Base-by-base conservation (phyloP, 495 filamentous ascomycete species). In the Hapsidospora chrysogenum region DNA sequence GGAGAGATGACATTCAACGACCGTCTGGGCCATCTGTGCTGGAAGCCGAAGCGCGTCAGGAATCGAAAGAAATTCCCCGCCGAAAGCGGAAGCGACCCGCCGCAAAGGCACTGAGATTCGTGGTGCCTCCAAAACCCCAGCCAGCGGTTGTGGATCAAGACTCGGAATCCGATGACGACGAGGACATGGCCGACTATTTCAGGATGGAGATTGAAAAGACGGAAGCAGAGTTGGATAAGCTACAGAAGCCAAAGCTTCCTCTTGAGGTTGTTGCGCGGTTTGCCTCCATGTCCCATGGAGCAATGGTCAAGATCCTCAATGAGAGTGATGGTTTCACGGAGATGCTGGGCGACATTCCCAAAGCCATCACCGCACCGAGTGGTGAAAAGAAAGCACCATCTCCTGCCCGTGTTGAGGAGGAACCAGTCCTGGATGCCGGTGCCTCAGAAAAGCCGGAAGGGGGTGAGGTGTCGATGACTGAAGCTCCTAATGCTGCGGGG, bases 181-280 rank as follows among this genome's bases (percentile, higher is more conserved):
- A 69, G 30, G 64, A 68, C 20, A 56, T 70, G 33, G 64, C 62
- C 17, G 59, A 61, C 15, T 62, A 64, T 21, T 64, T 71, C 28
- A 56, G 63, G 31, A 40, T 50, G 2, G 46, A 63, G 36, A 66
- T 68, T 35, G 41, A 44, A 6, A 57, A 66, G 31, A 40, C 51
- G 1, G 54, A 66, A 20, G 42, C 41, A 1, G 53, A 68, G 17
- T 41, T 71, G 17, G 49, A 50, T 31, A 51, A 56, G 27, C 36
- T 64, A 13, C 45, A 56, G 35, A 47, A 45, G 11, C 40, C 44
- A 3, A 43, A 48, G 11, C 36, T 51, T 4, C 50, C 51, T 7
- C 39, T 47, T 17, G 37, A 45, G 27, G 39, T 39, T 6, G 40
- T 56, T 18, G 32, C 38, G 17, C 50, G 51, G 8, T 60, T 59